Percentiles rank a stretch among this genome's conserved stretches.
Conservation (phyloP, 31 red algal species). For the Pterothamnion heteromorphum region DNA sequence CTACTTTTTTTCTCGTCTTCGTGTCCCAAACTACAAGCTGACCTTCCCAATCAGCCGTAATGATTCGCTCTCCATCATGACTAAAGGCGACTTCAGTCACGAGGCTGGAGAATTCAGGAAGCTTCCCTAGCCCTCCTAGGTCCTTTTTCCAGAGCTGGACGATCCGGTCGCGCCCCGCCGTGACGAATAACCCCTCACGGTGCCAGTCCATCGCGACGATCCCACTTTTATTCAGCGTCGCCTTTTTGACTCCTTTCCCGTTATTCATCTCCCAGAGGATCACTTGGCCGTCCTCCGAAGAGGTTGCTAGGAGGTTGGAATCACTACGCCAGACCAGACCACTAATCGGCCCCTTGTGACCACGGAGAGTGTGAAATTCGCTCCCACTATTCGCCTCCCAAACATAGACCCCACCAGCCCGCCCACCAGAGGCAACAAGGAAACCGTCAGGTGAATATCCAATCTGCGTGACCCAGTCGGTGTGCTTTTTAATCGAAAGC, state of each 20-base stretch:
- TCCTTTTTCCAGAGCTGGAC: neutral
- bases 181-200: neutral
- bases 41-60: neutral
- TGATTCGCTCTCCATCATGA: neutral
- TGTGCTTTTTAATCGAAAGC: neutral
- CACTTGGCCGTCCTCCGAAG: neutral
- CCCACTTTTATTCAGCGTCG: neutral
- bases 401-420: neutral
- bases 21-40: neutral
- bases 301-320: neutral
- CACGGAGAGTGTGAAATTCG: neutral
- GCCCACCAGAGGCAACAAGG: neutral
- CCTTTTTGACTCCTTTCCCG: neutral
- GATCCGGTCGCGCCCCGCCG: neutral
- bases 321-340: neutral
- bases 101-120: neutral
- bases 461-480: neutral
- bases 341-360: neutral
- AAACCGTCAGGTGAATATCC: neutral
- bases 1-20: neutral
- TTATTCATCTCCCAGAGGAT: neutral
- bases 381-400: neutral
- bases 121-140: neutral
- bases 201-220: neutral
- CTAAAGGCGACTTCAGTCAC: neutral